These are phyloP conservation scores for Artemisia argyi DNA, from an alignment of 129 eudicot species.

Conservation along the genomic window DNA sequence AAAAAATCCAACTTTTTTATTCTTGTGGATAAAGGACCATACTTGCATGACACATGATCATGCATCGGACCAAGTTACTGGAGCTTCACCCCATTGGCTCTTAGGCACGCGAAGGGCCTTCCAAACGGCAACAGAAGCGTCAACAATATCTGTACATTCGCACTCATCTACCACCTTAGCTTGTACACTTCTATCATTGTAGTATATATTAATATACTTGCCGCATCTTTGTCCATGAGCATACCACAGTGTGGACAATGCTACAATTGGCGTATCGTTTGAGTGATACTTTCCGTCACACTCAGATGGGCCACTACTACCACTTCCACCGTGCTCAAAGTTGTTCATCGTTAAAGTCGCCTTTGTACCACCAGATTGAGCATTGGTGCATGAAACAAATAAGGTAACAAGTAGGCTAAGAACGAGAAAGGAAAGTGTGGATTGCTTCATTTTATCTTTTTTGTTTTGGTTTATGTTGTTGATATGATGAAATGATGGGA, in stretches of 20 bases:
- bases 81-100: not conserved
- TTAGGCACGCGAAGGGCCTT: not conserved
- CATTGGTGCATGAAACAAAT: not conserved
- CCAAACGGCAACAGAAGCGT: not conserved
- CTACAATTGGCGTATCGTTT: not conserved
- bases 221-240: conserved; percentile 14
- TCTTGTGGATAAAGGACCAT: not conserved
- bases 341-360: conserved; percentile 15
- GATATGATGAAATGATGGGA: no score
- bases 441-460: conserved; percentile 11
- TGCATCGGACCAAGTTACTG: conserved; percentile 10
- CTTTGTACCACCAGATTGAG: not conserved
- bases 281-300: conserved; percentile 25
- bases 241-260: no score
- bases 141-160: conserved; percentile 12
- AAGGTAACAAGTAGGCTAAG: not conserved
- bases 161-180: conserved; percentile 29
- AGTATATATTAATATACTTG: not conserved
- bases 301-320: conserved; percentile 13
- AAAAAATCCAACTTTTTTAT: no score
- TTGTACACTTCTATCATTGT: conserved; percentile 13
- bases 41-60: not conserved
- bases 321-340: conserved; percentile 16
- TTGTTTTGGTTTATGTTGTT: no score
- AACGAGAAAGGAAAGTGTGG: not conserved